phyloP scores from a whole-genome alignment of 345 rosid species.

The Rhodamnia argentea region DNA sequence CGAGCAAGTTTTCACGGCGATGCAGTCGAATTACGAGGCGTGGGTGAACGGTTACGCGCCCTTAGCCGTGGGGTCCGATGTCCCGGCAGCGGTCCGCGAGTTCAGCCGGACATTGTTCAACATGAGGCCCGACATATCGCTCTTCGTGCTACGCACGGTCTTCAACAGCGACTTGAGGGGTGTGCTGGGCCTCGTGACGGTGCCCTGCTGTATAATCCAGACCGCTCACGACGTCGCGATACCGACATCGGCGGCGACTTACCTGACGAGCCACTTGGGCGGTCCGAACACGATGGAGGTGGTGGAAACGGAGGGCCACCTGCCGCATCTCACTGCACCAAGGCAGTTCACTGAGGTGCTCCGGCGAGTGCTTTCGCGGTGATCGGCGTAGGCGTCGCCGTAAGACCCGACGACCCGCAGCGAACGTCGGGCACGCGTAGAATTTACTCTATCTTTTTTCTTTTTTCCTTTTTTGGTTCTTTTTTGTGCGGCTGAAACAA shows the following conservation, averaged over 20 bases:
- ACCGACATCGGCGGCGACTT: conserved; percentile 63
- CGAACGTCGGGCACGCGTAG: too few species aligned
- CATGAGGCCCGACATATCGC: conserved; percentile 81
- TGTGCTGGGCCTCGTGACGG: conserved; percentile 52
- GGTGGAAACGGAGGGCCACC: conserved; percentile 66
- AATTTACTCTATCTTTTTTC: too few species aligned
- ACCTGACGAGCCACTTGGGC: conserved; percentile 51
- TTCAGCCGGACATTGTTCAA: conserved; percentile 81
- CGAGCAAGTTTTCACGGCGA: conserved; percentile 57
- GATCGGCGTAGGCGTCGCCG: not conserved
- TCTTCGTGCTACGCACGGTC: conserved; percentile 51
- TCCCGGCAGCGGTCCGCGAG: conserved; percentile 71
- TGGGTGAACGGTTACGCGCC: conserved; percentile 81
- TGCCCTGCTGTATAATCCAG: conserved; percentile 59
- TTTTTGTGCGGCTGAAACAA: not conserved
- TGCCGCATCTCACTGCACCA: conserved; percentile 85
- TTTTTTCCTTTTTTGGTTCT: not conserved
- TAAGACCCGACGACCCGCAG: not conserved
- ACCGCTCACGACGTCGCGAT: conserved; percentile 55
- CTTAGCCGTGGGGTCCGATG: conserved; percentile 68
- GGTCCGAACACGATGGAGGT: conserved; percentile 55
- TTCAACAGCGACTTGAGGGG: conserved; percentile 63
- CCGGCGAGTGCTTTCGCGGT: conserved; percentile 38
- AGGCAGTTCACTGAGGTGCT: conserved; percentile 41
- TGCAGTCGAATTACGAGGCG: conserved; percentile 73